Evolutionary conservation across 2,329 filamentous ascomycete species (phyloP).

Genomic region (Diaporthe aspalathi): DNA sequence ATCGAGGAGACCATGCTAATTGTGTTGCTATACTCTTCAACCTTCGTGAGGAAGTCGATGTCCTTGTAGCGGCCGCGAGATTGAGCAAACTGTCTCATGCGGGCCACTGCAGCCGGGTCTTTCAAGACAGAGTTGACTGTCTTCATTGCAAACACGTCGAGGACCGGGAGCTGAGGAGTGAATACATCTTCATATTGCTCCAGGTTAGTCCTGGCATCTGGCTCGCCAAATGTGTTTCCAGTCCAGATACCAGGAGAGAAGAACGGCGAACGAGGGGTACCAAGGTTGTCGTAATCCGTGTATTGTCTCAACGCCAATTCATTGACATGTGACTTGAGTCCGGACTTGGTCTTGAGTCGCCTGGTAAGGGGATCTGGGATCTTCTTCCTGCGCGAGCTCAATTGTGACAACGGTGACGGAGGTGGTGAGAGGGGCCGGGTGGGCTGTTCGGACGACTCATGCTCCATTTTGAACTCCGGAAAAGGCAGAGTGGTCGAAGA

Average conservation of each 20-base stretch:
- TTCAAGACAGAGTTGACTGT: slow-evolving; percentile 29
- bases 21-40: slow-evolving; percentile 19
- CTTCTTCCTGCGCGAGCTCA: slow-evolving; percentile 20
- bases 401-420: slow-evolving; percentile 5
- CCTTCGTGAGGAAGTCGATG: slow-evolving; percentile 33
- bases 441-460: not conserved
- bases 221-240: slow-evolving; percentile 21
- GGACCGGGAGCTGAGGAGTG: slow-evolving; percentile 12
- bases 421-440: slow-evolving; percentile 16
- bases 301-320: slow-evolving; percentile 29
- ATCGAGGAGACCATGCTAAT: slow-evolving; percentile 9
- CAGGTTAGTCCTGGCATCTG: slow-evolving; percentile 28
- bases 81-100: slow-evolving; percentile 30
- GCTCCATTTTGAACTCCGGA: slow-evolving; percentile 12
- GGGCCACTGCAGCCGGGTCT: slow-evolving; percentile 17
- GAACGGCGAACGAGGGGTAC: slow-evolving; percentile 22
- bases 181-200: slow-evolving; percentile 24
- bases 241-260: slow-evolving; percentile 17
- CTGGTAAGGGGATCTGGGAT: slow-evolving; percentile 15
- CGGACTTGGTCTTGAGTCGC: slow-evolving; percentile 9
- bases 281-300: slow-evolving; percentile 31
- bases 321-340: slow-evolving; percentile 24
- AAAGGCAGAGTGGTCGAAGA: slow-evolving; percentile 16
- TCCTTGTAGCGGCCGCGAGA: slow-evolving; percentile 20
- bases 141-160: slow-evolving; percentile 32